Evolutionary conservation across 2,329 filamentous ascomycete species (phyloP).

Genomic region (Chrysosporium keratinophilum): DNA sequence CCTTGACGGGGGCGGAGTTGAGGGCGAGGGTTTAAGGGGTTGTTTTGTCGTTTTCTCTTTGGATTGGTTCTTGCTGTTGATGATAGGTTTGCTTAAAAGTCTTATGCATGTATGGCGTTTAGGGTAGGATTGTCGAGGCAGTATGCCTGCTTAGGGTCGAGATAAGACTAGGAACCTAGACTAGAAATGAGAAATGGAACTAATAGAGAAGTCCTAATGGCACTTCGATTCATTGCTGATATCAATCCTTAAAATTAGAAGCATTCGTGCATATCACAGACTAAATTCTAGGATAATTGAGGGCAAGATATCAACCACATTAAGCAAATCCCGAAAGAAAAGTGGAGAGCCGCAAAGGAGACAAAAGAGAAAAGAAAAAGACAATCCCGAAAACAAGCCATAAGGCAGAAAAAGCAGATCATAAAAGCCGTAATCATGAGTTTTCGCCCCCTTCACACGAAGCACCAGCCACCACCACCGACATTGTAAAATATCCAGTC

Average conservation of each 20-base stretch:
- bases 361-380: no score
- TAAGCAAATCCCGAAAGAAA: not conserved
- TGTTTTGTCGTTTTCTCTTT: no score
- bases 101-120: not conserved
- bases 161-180: not conserved
- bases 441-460: no score
- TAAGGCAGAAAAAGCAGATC: no score
- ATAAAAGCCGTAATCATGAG: no score
- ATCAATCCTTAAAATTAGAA: not conserved
- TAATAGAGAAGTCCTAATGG: not conserved
- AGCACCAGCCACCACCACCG: no score
- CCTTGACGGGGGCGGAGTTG: constrained; percentile 29
- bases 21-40: constrained; percentile 27
- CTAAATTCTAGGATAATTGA: not conserved
- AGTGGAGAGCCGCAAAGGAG: no score
- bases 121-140: not conserved
- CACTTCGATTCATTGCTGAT: not conserved
- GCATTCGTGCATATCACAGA: not conserved
- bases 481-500: no score
- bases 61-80: no score
- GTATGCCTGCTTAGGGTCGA: not conserved
- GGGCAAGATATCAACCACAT: not conserved
- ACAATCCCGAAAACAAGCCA: no score
- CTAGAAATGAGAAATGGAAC: not conserved
- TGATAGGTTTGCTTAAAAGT: no score